These are phyloP conservation scores for Coffea eugenioides DNA, from an alignment of 257 asterid species.

Conservation along the genomic window DNA sequence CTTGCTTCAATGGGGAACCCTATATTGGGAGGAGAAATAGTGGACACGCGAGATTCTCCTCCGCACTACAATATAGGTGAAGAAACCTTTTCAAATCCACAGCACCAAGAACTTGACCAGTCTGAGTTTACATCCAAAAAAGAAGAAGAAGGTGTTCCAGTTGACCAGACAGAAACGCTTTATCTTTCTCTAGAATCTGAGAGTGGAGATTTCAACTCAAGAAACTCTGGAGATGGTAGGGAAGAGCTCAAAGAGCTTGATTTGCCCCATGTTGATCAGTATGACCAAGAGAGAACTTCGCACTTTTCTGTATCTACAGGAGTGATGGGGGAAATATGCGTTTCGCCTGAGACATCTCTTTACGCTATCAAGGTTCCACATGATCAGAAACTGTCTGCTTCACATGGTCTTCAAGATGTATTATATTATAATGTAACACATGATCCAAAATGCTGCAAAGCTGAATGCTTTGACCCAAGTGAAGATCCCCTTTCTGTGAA, in stretches of 20 bases:
- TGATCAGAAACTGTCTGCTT: background rate
- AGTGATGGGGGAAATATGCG: slow-evolving; percentile 2
- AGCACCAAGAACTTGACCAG: slow-evolving; percentile 6
- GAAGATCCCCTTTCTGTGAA: slow-evolving; percentile 5
- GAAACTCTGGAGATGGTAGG: background rate
- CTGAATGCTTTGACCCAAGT: slow-evolving; percentile 5
- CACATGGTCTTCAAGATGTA: background rate
- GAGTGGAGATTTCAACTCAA: background rate
- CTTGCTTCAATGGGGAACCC: slow-evolving; percentile 2
- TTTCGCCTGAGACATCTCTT: background rate
- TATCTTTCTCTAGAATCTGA: slow-evolving; percentile 9
- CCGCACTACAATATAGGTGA: slow-evolving; percentile 5
- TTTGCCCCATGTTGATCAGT: background rate
- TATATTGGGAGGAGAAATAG: background rate
- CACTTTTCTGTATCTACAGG: slow-evolving; percentile 2
- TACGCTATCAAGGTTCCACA: background rate
- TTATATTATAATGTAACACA: background rate
- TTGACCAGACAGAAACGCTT: background rate
- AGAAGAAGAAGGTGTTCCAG: slow-evolving; percentile 11
- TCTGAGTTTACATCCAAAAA: background rate
- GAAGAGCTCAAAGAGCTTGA: slow-evolving; percentile 16
- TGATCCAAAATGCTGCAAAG: background rate
- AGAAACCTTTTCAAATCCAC: slow-evolving; percentile 2
- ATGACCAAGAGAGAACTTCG: background rate
- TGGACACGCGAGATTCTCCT: background rate